Conservation (phyloP, 495 filamentous ascomycete genomes). For the Hypoxylon intermedium region DNA sequence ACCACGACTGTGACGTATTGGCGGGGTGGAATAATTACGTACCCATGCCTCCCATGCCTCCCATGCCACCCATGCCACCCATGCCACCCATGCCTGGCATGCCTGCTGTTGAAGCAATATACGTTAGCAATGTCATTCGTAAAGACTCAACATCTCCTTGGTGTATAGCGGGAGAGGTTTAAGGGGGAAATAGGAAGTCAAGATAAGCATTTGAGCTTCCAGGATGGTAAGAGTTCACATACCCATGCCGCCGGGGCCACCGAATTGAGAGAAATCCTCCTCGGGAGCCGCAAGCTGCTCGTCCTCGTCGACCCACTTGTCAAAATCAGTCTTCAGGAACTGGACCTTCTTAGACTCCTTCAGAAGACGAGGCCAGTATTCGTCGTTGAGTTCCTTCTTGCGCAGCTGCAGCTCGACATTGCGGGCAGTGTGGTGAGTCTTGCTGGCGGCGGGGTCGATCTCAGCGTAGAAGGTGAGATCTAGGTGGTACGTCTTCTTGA, state of each 20-base stretch:
- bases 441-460: slow-evolving; percentile 83
- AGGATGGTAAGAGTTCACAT: slow-evolving; percentile 41
- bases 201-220: too few relatives aligned
- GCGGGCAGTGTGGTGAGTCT: slow-evolving; percentile 80
- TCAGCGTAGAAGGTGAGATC: slow-evolving; percentile 90
- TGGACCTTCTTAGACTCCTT: slow-evolving; percentile 89
- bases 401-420: slow-evolving; percentile 87
- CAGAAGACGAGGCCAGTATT: slow-evolving; percentile 93
- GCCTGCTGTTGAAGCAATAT: slow-evolving; percentile 37
- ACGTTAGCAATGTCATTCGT: slow-evolving; percentile 19
- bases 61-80: slow-evolving; percentile 56
- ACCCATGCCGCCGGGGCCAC: slow-evolving; percentile 59
- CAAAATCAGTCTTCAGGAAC: slow-evolving; percentile 98
- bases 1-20: background rate
- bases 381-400: slow-evolving; percentile 92
- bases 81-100: slow-evolving; percentile 59
- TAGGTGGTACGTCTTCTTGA: slow-evolving; percentile 84
- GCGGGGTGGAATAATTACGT: slow-evolving; percentile 39
- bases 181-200: background rate
- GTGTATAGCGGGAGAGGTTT: too few relatives aligned
- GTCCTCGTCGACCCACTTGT: slow-evolving; percentile 99
- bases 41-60: slow-evolving; percentile 64
- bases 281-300: slow-evolving; percentile 90
- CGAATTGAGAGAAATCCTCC: slow-evolving; percentile 81
- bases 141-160: too few relatives aligned